Base-by-base conservation (phyloP, 2,329 filamentous ascomycete genomes). In the Didymella exigua region DNA sequence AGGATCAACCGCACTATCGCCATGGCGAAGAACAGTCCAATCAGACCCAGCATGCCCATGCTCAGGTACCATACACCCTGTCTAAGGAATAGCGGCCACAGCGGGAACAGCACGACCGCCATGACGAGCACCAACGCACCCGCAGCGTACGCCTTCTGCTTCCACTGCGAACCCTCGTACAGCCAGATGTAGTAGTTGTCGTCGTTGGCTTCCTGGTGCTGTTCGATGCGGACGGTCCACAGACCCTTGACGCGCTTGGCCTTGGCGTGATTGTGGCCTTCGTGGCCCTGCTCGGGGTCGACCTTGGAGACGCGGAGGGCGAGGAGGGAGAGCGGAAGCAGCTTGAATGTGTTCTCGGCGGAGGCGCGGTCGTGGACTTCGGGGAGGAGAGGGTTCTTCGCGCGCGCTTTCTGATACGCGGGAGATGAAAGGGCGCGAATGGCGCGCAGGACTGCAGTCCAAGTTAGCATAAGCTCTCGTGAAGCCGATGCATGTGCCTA, bases 101-200 rank as follows among this genome's bases (percentile, higher is more conserved):
- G 84, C 9, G 95, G 95, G 81, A 99, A 99, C 70, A 97, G 86
- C 56, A 99, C 93, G 21, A 97, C 81, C 13, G 90, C 86, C 71
- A 99, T 93, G 69, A 99, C 93, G 58, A 88, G 79, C 10, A 90
- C 80, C 40, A 99, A 83, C 3, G 93, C 93, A 49, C 93, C 89
- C 7, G 82, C 88, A 7, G 92, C 93, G 77, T 96, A 96, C 31
- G 96, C 82, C 80, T 96, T 95, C 78, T 90, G 90, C 84, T 92
- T 96, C 81, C 93, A 86, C 78, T 98, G 93, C 52, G 90, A 87
- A 16, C 93, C 93, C 71, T 99, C 95, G 76, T 93, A 98, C 49
- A 99, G 81, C 92, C 93, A 99, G 57, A 93, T 89, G 73, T 98
- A 99, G 81, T 99, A 93, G 82, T 95, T 87, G 33, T 93, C 90